Evolutionary conservation across 176 grass and related monocot species (phyloP).

Genomic region (Alloteropsis semialata): DNA sequence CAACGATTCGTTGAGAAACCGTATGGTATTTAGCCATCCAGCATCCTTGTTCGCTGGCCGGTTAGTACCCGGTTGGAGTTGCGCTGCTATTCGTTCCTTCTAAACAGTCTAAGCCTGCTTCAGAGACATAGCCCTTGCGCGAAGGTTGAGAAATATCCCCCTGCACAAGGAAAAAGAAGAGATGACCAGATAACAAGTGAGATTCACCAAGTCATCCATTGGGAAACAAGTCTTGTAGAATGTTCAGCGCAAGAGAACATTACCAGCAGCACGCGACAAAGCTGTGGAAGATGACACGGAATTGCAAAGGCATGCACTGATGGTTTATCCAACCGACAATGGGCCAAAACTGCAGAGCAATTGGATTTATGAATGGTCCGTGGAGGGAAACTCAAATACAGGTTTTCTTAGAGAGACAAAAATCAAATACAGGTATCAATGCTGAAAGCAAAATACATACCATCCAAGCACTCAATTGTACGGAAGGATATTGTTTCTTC

Average conservation of each 20-base stretch:
- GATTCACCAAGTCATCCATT: background rate
- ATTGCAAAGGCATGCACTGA: constrained; percentile 80
- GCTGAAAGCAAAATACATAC: constrained; percentile 22
- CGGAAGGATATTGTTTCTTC: constrained; percentile 80
- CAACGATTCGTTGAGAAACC: background rate
- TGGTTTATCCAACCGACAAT: constrained; percentile 91
- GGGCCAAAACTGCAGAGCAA: constrained; percentile 75
- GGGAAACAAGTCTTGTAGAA: background rate
- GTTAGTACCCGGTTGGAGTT: background rate
- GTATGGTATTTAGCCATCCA: background rate
- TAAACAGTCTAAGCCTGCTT: constrained; percentile 45
- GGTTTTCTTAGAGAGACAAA: no score
- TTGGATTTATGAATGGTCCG: background rate
- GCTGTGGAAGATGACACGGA: constrained; percentile 89
- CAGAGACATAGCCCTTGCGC: constrained; percentile 68
- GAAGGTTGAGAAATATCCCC: constrained; percentile 96
- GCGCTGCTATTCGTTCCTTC: background rate
- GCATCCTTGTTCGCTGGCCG: constrained; percentile 2
- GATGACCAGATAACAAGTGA: background rate
- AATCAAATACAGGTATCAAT: background rate
- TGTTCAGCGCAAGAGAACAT: constrained; percentile 4
- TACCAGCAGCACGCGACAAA: constrained; percentile 89
- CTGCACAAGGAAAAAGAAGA: constrained; percentile 14
- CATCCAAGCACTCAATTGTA: constrained; percentile 94
- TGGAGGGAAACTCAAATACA: background rate